A percentile compares a stretch with the other conserved stretches of the same genome.
phyloP scores from a whole-genome alignment of 345 rosid genomes.

The Ceriops decandra region DNA sequence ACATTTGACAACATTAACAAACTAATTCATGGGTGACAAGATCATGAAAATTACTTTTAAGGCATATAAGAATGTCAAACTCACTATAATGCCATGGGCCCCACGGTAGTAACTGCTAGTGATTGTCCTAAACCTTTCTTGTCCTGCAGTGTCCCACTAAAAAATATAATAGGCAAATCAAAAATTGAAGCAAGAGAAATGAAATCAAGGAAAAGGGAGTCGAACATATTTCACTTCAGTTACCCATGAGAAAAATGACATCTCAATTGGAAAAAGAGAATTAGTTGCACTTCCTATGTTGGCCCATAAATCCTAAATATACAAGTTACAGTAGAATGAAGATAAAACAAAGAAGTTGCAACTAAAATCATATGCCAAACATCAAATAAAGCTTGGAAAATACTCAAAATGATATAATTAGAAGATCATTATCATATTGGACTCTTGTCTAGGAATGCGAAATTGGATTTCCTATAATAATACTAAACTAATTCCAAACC shows the following conservation, averaged over 20 bases:
- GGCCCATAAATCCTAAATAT: not conserved
- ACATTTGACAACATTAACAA: not conserved
- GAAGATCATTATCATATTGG: not conserved
- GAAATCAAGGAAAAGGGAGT: not conserved
- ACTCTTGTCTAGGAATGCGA: not conserved
- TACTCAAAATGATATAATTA: not conserved
- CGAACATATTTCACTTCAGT: not conserved
- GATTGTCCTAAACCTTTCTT: conserved; percentile 91
- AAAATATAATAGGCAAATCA: not conserved
- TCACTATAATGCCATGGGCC: conserved; percentile 91
- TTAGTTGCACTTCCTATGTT: not conserved
- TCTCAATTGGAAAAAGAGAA: not conserved
- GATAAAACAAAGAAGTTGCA: not conserved
- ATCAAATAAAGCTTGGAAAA: not conserved
- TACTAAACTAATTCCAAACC: not conserved
- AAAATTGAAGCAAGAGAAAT: not conserved
- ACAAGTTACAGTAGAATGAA: not conserved
- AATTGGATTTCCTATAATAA: not conserved
- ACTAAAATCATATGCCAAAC: not conserved
- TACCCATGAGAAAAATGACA: not conserved
- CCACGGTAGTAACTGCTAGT: conserved; percentile 97
- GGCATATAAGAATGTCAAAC: conserved; percentile 9
- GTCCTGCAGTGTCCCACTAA: conserved; percentile 98
- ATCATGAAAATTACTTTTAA: not conserved
- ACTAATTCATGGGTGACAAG: not conserved